Evolutionary conservation across 768 basidiomycete species (phyloP).

Genomic region (Boletus patriciae): DNA sequence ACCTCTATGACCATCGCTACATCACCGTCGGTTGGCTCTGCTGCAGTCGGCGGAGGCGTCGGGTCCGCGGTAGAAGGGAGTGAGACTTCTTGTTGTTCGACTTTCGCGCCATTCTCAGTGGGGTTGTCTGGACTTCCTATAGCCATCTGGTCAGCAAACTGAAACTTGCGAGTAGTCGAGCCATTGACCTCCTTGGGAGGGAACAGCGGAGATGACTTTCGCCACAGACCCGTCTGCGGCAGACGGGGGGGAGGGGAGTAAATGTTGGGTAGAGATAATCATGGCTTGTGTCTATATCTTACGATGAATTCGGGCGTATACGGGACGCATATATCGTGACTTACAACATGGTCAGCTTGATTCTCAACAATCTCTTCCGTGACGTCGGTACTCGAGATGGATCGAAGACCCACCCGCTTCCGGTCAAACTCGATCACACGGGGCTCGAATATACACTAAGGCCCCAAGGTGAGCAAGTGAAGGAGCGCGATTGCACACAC

Average conservation of each 20-base stretch:
- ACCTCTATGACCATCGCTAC: conserved; percentile 48
- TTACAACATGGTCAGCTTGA: conserved; percentile 52
- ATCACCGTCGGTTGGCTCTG: conserved; percentile 27
- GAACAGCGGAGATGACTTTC: conserved; percentile 22
- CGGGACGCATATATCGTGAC: conserved; percentile 14
- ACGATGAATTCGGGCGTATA: conserved; percentile 5
- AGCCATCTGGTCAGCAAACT: not conserved
- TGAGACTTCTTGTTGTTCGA: conserved; percentile 37
- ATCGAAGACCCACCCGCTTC: conserved; percentile 55
- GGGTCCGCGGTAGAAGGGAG: conserved; percentile 35
- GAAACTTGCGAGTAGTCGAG: not conserved
- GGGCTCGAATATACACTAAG: conserved; percentile 89
- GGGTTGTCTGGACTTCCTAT: conserved; percentile 26
- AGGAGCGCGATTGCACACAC: conserved; percentile 17
- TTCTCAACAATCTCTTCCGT: conserved; percentile 74
- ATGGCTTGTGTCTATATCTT: conserved; percentile 78
- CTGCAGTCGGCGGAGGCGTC: conserved; percentile 28
- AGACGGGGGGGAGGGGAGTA: conserved; percentile 48
- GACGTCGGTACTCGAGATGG: conserved; percentile 56
- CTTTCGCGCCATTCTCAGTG: conserved; percentile 28
- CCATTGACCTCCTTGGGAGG: conserved; percentile 30
- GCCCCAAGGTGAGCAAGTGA: not conserved
- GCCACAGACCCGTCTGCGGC: conserved; percentile 27
- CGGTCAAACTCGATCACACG: conserved; percentile 87
- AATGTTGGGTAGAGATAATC: conserved; percentile 86